A percentile compares a stretch with the other conserved stretches of the same genome.
phyloP scores from a whole-genome alignment of 352 stramenopile genomes.

The Phytophthora syringae region DNA sequence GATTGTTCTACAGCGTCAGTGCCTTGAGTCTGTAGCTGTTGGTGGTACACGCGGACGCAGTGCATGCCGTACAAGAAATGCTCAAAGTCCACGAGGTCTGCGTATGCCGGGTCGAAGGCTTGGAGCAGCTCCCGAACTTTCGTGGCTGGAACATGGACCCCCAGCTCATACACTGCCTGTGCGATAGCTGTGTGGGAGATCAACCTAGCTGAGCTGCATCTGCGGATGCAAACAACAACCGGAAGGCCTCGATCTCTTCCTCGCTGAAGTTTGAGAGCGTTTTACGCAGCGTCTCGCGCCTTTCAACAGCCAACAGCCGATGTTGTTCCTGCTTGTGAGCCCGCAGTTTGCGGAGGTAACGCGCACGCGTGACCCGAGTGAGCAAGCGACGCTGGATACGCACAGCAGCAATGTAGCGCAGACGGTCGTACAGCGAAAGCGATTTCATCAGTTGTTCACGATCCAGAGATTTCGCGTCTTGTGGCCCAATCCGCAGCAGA shows the following conservation, averaged over 20 bases:
- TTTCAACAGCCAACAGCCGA: constrained; percentile 37
- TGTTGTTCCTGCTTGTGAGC: constrained; percentile 55
- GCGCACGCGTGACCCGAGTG: constrained; percentile 54
- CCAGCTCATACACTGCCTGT: constrained; percentile 77
- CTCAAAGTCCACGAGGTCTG: constrained; percentile 82
- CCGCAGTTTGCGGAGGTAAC: constrained; percentile 57
- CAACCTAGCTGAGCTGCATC: constrained; percentile 68
- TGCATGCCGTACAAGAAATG: constrained; percentile 87
- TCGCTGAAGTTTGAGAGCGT: constrained; percentile 70
- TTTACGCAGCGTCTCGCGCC: constrained; percentile 50
- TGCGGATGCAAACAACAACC: constrained; percentile 63
- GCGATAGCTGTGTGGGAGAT: constrained; percentile 74
- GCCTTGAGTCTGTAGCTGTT: constrained; percentile 48
- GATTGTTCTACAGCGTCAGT: constrained; percentile 3
- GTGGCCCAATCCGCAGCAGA: constrained; percentile 51
- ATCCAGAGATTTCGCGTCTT: constrained; percentile 17
- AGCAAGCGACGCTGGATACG: constrained; percentile 70
- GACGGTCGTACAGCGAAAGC: constrained; percentile 71
- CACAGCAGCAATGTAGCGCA: constrained; percentile 71
- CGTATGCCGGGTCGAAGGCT: constrained; percentile 70
- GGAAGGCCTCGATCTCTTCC: constrained; percentile 71
- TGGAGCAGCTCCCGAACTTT: constrained; percentile 58
- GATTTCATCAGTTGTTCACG: constrained; percentile 40
- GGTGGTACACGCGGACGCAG: constrained; percentile 69
- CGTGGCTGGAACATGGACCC: constrained; percentile 54